phyloP scores from a whole-genome alignment of 768 basidiomycete species.

The Antrodiella citrinella region DNA sequence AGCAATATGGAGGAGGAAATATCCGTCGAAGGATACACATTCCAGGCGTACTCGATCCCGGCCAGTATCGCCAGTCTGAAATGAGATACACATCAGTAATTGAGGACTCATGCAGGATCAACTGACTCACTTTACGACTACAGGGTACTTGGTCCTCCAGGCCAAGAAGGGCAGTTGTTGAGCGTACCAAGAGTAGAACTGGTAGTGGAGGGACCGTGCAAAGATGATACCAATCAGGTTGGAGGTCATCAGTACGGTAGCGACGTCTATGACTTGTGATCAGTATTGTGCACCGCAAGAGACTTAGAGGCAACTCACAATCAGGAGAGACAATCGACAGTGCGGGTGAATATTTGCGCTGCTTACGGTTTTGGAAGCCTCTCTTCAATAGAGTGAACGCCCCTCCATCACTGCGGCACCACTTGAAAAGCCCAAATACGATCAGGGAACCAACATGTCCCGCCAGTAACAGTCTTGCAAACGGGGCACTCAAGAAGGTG shows the following conservation, averaged over 20 bases:
- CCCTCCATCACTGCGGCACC: constrained; percentile 75
- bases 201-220: constrained; percentile 93
- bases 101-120: too few species aligned
- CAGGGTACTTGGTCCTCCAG: constrained; percentile 65
- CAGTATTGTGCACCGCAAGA: neutral
- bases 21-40: constrained; percentile 73
- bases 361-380: constrained; percentile 21
- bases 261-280: constrained; percentile 26
- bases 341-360: constrained; percentile 31
- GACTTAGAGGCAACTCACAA: too few species aligned
- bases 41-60: constrained; percentile 81
- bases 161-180: constrained; percentile 81
- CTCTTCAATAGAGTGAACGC: constrained; percentile 43
- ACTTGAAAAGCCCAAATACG: constrained; percentile 61
- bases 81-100: constrained; percentile 17
- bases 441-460: constrained; percentile 56
- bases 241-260: constrained; percentile 78
- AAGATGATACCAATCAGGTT: constrained; percentile 90
- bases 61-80: constrained; percentile 51
- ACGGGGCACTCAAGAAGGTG: constrained; percentile 59
- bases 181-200: constrained; percentile 98
- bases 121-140: constrained; percentile 43
- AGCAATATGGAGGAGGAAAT: constrained; percentile 54
- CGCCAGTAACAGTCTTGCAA: constrained; percentile 54
- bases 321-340: constrained; percentile 43